phyloP scores from a whole-genome alignment of 2,329 filamentous ascomycete species.

The Nemania diffusa region DNA sequence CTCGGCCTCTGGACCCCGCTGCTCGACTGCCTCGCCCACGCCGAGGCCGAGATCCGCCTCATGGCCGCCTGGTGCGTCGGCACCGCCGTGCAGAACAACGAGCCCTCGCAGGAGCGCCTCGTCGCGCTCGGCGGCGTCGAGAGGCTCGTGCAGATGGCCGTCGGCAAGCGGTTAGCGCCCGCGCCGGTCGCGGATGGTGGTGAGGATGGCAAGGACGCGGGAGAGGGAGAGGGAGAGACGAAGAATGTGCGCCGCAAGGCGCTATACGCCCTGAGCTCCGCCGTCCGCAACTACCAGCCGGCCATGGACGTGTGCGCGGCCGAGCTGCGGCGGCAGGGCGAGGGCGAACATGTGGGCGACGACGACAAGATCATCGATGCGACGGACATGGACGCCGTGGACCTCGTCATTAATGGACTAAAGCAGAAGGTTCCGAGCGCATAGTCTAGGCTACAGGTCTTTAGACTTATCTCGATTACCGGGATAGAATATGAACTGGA shows the following conservation, averaged over 20 bases:
- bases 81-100: constrained; percentile 97
- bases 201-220: constrained; percentile 22
- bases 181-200: constrained; percentile 10
- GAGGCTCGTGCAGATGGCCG: constrained; percentile 71
- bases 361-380: constrained; percentile 72
- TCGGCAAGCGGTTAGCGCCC: constrained; percentile 42
- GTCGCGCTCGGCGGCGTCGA: constrained; percentile 73
- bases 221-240: constrained; percentile 30
- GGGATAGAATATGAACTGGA: background rate
- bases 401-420: constrained; percentile 76
- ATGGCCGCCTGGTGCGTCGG: constrained; percentile 96
- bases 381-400: constrained; percentile 85
- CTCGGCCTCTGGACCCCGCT: constrained; percentile 86
- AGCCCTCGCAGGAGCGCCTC: constrained; percentile 79
- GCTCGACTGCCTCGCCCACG: constrained; percentile 73
- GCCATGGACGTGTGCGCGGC: constrained; percentile 75
- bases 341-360: constrained; percentile 62
- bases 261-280: constrained; percentile 86
- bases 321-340: constrained; percentile 67
- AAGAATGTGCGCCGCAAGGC: constrained; percentile 81
- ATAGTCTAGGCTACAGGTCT: constrained; percentile 1
- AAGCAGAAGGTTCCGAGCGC: constrained; percentile 61
- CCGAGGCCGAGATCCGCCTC: constrained; percentile 76
- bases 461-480: background rate
- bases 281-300: constrained; percentile 88